phyloP scores from a whole-genome alignment of 169 alveolate genomes.

The Toxoplasma gondii region DNA sequence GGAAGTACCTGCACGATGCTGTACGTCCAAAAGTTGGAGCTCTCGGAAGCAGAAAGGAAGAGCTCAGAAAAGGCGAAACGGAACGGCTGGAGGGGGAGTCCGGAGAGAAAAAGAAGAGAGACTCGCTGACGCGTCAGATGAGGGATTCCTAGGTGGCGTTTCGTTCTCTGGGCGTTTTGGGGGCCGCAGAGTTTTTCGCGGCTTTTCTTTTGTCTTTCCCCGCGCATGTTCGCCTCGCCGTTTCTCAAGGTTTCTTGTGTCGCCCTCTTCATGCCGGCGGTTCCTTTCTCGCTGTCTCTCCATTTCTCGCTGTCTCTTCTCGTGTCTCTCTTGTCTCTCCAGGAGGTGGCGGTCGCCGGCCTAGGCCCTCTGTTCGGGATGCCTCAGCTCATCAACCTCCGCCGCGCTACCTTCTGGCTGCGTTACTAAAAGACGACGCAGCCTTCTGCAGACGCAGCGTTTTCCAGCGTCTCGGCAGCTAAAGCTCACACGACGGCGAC shows the following conservation, averaged over 20 bases:
- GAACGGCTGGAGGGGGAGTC: too few species aligned
- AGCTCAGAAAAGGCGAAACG: too few species aligned
- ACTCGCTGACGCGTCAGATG: too few species aligned
- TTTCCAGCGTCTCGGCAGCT: too few species aligned
- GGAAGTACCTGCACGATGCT: constrained; percentile 85
- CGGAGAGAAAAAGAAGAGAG: too few species aligned
- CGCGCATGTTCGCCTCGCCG: neutral
- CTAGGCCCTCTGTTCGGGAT: constrained; percentile 54
- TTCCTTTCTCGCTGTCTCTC: neutral
- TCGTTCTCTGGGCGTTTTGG: neutral
- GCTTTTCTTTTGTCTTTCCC: neutral
- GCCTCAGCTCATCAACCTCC: constrained; percentile 44
- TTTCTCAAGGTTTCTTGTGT: neutral
- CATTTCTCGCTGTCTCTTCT: neutral
- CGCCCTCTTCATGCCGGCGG: neutral
- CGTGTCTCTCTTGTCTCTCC: neutral
- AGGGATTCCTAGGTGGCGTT: too few species aligned
- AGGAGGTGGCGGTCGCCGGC: constrained; percentile 49
- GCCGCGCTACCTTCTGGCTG: constrained; percentile 55
- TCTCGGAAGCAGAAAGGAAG: too few species aligned
- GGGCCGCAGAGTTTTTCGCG: neutral
- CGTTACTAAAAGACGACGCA: neutral
- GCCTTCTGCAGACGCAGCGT: neutral
- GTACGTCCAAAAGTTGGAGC: constrained; percentile 8
- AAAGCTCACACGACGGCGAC: too few species aligned